Base-by-base conservation (phyloP, 1,139 yeast genomes). In the Sugiyamaella sp. region DNA sequence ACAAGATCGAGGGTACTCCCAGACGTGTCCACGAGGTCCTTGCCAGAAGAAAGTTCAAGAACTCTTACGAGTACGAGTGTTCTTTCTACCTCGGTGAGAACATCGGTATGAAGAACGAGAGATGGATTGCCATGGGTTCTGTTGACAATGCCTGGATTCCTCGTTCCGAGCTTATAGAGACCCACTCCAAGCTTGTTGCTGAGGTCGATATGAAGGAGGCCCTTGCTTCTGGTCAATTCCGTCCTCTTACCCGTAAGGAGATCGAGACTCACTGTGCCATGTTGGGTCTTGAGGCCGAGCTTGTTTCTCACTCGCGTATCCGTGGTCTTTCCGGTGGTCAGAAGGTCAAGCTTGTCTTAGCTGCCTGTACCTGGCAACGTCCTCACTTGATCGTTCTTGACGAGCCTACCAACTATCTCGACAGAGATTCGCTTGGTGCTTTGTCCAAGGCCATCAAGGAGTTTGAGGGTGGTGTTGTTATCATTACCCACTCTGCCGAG, bases 171-270 rank as follows among this genome's bases (percentile, higher is more conserved):
- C 85, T 93, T 74, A 81, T 91, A 79, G 98, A 93, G 81, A 85
- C 98, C 64, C 99, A 93, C 84, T 80, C 97, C 76, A 93, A 93
- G 90, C 76, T 91, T 85, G 97, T 93, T 78, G 97, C 98, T 77
- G 99, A 93, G 83, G 98, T 93, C 75, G 99, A 93, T 79, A 91
- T 93, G 98, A 93, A 93, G 88, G 99, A 93, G 83, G 99, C 99
- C 77, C 85, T 93, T 76, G 98, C 98, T 74, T 91, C 98, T 70
- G 99, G 99, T 84, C 98, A 93, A 85, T 93, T 93, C 95, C 90
- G 99, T 82, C 96, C 99, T 63, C 88, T 93, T 78, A 91, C 98
- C 79, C 90, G 98, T 85, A 93, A 93, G 86, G 99, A 93, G 82
- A 93, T 93, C 72, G 99, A 93, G 86, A 86, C 85, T 71, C 99